Evolutionary conservation across 2,329 filamentous ascomycete genomes (phyloP).

Genomic region (Tricladium varicosporioides): DNA sequence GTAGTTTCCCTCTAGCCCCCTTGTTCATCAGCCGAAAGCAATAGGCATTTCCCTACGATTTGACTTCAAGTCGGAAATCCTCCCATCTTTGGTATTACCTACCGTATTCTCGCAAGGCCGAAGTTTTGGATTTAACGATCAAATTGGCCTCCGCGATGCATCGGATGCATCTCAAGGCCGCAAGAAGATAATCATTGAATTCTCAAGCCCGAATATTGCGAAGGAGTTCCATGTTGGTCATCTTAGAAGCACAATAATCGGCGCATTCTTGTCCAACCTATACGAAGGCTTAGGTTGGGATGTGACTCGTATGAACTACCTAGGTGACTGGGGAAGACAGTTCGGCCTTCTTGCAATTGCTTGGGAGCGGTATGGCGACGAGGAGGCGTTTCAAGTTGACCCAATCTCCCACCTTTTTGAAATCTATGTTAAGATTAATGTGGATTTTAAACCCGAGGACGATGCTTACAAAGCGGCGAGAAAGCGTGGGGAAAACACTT

Average conservation of each 20-base stretch:
- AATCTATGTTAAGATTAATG: conserved; percentile 75
- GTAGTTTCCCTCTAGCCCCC: conserved; percentile 68
- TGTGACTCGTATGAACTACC: conserved; percentile 8
- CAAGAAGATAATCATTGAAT: conserved; percentile 68
- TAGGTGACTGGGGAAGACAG: conserved; percentile 43
- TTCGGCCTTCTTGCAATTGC: conserved; percentile 68
- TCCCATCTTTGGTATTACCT: conserved; percentile 67
- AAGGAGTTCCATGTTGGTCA: conserved; percentile 79
- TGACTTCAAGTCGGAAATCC: conserved; percentile 70
- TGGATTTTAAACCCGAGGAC: conserved; percentile 61
- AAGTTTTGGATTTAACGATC: conserved; percentile 63
- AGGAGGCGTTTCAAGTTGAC: conserved; percentile 67
- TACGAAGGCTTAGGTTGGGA: conserved; percentile 11
- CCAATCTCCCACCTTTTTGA: conserved; percentile 81
- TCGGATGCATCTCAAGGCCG: conserved; percentile 50
- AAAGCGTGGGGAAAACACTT: conserved; percentile 40
- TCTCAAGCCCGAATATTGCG: conserved; percentile 82
- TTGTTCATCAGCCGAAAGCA: conserved; percentile 68
- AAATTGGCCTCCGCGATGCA: conserved; percentile 59
- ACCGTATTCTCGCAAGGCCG: conserved; percentile 62
- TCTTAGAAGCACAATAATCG: conserved; percentile 74
- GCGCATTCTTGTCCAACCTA: conserved; percentile 32
- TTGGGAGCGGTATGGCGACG: conserved; percentile 72
- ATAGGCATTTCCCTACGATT: conserved; percentile 72
- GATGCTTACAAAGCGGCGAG: conserved; percentile 53